A percentile compares a stretch with the other conserved stretches of the same genome.
Evolutionary conservation across 2,329 filamentous ascomycete genomes (phyloP).

Genomic region (Esteya vermicola): DNA sequence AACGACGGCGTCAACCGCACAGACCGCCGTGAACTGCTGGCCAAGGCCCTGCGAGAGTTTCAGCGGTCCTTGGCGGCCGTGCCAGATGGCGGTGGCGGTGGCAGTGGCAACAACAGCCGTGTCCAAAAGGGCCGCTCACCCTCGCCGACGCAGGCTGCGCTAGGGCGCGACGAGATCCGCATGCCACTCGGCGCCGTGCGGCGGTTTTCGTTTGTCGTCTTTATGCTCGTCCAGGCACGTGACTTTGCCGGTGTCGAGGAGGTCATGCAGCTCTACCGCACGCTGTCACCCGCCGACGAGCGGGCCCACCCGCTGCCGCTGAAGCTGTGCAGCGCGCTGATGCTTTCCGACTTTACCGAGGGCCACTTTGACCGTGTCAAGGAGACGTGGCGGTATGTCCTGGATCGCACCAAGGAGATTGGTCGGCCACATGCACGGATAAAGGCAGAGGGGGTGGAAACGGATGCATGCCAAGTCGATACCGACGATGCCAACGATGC

Average conservation of each 20-base stretch:
- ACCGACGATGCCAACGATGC: not conserved
- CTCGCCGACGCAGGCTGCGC: constrained; percentile 3
- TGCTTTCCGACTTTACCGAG: constrained; percentile 49
- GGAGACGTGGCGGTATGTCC: constrained; percentile 50
- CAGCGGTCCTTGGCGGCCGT: constrained; percentile 24
- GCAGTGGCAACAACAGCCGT: too few species aligned
- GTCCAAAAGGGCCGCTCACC: too few species aligned
- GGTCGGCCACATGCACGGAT: constrained; percentile 18
- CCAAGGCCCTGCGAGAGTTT: constrained; percentile 20
- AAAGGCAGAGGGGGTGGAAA: not conserved
- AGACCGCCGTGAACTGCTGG: constrained; percentile 15
- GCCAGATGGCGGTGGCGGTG: not conserved
- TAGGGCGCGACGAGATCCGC: constrained; percentile 11
- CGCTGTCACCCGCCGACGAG: constrained; percentile 13
- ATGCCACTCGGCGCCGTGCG: constrained; percentile 12
- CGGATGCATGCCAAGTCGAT: not conserved
- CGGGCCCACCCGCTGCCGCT: constrained; percentile 28
- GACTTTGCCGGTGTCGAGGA: constrained; percentile 23
- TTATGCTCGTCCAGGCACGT: constrained; percentile 25
- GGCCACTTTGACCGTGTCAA: constrained; percentile 45
- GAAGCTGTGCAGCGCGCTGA: constrained; percentile 46
- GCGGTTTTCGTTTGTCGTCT: constrained; percentile 26
- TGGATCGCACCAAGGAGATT: constrained; percentile 33
- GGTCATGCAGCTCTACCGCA: constrained; percentile 31
- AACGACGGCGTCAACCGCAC: not conserved